Evolutionary conservation across 2,329 filamentous ascomycete species (phyloP).

Genomic region (Lojkania enalia): DNA sequence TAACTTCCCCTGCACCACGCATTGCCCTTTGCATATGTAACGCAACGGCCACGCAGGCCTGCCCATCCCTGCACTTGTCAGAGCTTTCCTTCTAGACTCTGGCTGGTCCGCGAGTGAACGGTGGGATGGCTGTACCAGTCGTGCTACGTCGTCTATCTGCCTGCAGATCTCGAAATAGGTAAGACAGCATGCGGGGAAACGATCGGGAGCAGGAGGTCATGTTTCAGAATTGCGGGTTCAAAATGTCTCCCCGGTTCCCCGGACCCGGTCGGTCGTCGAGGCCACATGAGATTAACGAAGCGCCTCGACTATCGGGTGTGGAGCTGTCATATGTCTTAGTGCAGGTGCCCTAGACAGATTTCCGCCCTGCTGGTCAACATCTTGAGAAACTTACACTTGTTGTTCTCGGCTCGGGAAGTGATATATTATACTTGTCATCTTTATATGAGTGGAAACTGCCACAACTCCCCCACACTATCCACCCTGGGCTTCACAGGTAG

Average conservation of each 20-base stretch:
- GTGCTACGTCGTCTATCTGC: constrained; percentile 33
- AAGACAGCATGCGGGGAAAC: constrained; percentile 34
- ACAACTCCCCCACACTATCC: constrained; percentile 1
- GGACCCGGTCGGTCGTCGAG: constrained; percentile 10
- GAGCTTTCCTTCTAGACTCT: constrained; percentile 3
- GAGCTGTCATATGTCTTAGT: too few species aligned
- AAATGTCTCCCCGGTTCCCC: constrained; percentile 16
- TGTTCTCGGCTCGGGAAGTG: too few species aligned
- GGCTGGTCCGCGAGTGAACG: too few species aligned
- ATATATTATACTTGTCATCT: too few species aligned
- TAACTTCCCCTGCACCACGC: constrained; percentile 16
- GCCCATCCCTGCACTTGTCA: constrained; percentile 6
- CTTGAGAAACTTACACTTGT: too few species aligned
- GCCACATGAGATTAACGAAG: constrained; percentile 7
- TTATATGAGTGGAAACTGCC: too few species aligned
- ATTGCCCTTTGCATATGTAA: constrained; percentile 19
- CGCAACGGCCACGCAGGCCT: constrained; percentile 22
- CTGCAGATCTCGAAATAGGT: constrained; percentile 32
- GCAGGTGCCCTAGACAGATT: too few species aligned
- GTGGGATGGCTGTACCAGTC: constrained; percentile 8
- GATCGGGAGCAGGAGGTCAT: constrained; percentile 22
- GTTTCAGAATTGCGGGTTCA: constrained; percentile 24
- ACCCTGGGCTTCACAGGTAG: constrained; percentile 10
- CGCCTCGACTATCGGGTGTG: too few species aligned
- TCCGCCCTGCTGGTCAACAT: too few species aligned